These are phyloP conservation scores for Trebouxia sp. DNA, from an alignment of 139 green algal genomes.

Conservation along the genomic window DNA sequence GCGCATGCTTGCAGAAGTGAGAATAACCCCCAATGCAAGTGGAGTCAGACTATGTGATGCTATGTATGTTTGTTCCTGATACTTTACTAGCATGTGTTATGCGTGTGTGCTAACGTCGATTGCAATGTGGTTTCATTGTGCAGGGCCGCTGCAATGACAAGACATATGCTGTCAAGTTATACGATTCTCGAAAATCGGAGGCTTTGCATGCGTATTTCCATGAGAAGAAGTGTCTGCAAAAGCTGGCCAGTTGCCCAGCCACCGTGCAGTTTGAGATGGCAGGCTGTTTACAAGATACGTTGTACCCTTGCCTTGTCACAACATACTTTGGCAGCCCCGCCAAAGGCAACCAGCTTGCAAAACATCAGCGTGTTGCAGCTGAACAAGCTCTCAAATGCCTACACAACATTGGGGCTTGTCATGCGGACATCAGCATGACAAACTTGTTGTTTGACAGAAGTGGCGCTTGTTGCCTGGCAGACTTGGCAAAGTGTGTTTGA, in stretches of 20 bases:
- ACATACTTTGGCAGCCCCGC: neutral
- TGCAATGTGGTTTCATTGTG: neutral
- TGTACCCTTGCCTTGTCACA: neutral
- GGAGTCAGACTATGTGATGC: no score
- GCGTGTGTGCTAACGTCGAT: neutral
- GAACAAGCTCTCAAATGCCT: neutral
- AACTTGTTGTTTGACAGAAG: neutral
- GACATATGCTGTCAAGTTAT: conserved; percentile 4
- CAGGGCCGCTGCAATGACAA: neutral
- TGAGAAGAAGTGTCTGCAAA: no score
- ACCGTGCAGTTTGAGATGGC: neutral
- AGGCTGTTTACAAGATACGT: neutral
- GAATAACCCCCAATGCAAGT: no score
- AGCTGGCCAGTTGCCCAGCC: no score
- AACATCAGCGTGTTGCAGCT: neutral
- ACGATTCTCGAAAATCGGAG: neutral
- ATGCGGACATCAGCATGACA: neutral
- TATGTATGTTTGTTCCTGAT: neutral
- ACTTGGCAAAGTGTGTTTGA: no score
- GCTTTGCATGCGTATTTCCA: neutral
- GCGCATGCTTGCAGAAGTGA: neutral
- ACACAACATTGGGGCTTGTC: neutral
- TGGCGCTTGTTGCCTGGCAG: no score
- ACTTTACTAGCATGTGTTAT: neutral
- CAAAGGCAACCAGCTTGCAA: neutral